A percentile compares a stretch with the other conserved stretches of the same genome.
Evolutionary conservation across 2,329 filamentous ascomycete genomes (phyloP).

Genomic region (Hypomyces perniciosus): DNA sequence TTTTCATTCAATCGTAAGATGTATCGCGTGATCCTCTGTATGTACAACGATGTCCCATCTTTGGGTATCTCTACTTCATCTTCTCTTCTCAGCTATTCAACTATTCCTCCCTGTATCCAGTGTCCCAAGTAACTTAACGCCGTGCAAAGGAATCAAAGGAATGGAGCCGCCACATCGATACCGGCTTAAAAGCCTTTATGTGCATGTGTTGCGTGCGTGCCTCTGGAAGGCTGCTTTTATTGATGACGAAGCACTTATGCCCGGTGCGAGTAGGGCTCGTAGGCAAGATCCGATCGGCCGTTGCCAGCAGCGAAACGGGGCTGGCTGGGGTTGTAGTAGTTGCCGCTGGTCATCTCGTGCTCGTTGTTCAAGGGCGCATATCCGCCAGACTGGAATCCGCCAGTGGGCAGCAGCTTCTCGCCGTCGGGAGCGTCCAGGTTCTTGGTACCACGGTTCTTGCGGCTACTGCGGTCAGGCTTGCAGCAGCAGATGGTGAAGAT

Average conservation of each 20-base stretch:
- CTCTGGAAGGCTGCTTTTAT: background rate
- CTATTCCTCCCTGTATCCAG: background rate
- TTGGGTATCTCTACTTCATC: constrained; percentile 6
- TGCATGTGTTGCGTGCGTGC: background rate
- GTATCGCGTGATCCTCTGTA: constrained; percentile 4
- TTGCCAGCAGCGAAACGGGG: constrained; percentile 34
- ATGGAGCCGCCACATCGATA: background rate
- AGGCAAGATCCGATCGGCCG: constrained; percentile 47
- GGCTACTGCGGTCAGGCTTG: constrained; percentile 40
- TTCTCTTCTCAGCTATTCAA: background rate
- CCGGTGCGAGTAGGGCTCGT: constrained; percentile 59
- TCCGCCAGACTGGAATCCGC: constrained; percentile 19
- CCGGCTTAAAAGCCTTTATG: background rate
- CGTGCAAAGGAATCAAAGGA: constrained; percentile 11
- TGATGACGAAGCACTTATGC: constrained; percentile 30
- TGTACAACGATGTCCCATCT: constrained; percentile 11
- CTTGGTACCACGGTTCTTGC: constrained; percentile 28
- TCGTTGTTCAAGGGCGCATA: constrained; percentile 33
- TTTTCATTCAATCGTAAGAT: constrained; percentile 11
- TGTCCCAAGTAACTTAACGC: constrained; percentile 7
- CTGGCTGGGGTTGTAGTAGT: constrained; percentile 32
- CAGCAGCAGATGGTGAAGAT: constrained; percentile 89
- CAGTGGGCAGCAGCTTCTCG: constrained; percentile 47
- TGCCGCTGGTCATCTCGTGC: constrained; percentile 31
- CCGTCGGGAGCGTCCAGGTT: constrained; percentile 28